These are phyloP conservation scores for Irpex sp. DNA, from an alignment of 1,284 basidiomycete genomes.

Conservation along the genomic window DNA sequence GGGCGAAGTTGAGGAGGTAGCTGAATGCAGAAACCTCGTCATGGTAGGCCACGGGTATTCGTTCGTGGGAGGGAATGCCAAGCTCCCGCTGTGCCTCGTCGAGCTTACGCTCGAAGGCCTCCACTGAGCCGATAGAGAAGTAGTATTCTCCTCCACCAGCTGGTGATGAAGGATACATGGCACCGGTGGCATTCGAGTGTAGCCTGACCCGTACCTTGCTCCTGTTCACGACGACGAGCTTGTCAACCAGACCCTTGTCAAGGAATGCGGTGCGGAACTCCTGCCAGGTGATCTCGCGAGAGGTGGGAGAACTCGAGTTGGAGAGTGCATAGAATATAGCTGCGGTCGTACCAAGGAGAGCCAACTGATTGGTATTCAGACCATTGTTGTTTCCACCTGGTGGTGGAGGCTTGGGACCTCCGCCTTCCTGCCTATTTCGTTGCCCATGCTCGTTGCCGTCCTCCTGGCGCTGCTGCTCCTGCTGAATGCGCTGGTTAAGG, in stretches of 20 bases:
- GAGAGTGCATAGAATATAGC: slow-evolving; percentile 71
- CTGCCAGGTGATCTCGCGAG: slow-evolving; percentile 97
- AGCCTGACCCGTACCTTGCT: slow-evolving; percentile 86
- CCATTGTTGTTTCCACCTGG: slow-evolving; percentile 46
- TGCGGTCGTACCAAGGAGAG: slow-evolving; percentile 53
- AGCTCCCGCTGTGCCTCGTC: slow-evolving; percentile 93
- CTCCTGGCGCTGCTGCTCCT: slow-evolving; percentile 7
- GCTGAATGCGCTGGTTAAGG: slow-evolving; percentile 23
- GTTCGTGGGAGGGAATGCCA: slow-evolving; percentile 86
- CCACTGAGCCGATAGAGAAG: slow-evolving; percentile 97
- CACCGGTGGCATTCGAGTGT: slow-evolving; percentile 80
- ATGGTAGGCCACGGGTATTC: slow-evolving; percentile 95
- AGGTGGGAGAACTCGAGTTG: slow-evolving; percentile 51
- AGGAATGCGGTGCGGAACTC: slow-evolving; percentile 96
- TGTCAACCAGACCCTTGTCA: slow-evolving; percentile 95
- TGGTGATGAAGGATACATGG: slow-evolving; percentile 59
- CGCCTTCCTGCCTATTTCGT: slow-evolving; percentile 16
- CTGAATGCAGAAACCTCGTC: slow-evolving; percentile 88
- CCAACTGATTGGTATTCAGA: slow-evolving; percentile 58
- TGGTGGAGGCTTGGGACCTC: slow-evolving; percentile 21
- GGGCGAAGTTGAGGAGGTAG: slow-evolving; percentile 89
- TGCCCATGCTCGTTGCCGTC: slow-evolving; percentile 1
- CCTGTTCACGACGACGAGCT: slow-evolving; percentile 91
- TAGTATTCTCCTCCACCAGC: slow-evolving; percentile 68
- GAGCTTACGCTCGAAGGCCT: slow-evolving; percentile 94